Base-by-base conservation (phyloP, 208 protist species). In the Crithidia acanthocephali region DNA sequence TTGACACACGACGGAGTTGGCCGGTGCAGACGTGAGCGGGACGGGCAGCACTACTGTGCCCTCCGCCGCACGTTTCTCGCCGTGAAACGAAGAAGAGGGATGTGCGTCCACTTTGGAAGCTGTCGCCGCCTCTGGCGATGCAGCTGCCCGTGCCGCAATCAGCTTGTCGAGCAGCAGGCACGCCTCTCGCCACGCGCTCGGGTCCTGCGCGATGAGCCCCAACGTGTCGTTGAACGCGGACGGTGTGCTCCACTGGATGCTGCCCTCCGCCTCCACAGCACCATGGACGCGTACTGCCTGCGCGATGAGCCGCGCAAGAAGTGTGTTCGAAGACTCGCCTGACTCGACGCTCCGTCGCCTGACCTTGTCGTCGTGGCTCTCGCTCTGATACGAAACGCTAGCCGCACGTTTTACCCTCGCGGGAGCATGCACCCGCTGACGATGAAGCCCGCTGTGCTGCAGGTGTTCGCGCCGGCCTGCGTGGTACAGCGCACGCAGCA, bases 161-260 rank as follows among this genome's bases (percentile, higher is more conserved):
- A 80, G 62, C 23, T 59, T 44, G 16, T 91, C 77, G 32, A 91
- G 72, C 55, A 93, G n/a, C 33, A 47, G 25, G 58, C 77, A 87
- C 33, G 85, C 85, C 32, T 83, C 72, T 13, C 66, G 72, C 83
- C 85, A 89, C 28, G 67, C 51, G 23, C 67, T 42, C 5, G 74
- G 35, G 27, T 61, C 28, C 35, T 76, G 50, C 16, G 77, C 59
- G 35, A 93, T 37, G 16, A 91, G 63, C 2, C 79, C 86, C n/a
- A 92, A 57, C 0, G 79, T 77, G 50, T 90, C 83, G 58, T 94
- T 92, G 6, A 92, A 51, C 18, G 85, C 75, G 32, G 83, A 84
- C 16, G 84, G 71, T 15, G 80, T 81, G 57, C 79, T 89, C 55
- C 79, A 75, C 25, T 57, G 50, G 3, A 85, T 37, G 20, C 50